Conservation (phyloP, 176 grass and related monocot species). For the Juncus effusus region DNA sequence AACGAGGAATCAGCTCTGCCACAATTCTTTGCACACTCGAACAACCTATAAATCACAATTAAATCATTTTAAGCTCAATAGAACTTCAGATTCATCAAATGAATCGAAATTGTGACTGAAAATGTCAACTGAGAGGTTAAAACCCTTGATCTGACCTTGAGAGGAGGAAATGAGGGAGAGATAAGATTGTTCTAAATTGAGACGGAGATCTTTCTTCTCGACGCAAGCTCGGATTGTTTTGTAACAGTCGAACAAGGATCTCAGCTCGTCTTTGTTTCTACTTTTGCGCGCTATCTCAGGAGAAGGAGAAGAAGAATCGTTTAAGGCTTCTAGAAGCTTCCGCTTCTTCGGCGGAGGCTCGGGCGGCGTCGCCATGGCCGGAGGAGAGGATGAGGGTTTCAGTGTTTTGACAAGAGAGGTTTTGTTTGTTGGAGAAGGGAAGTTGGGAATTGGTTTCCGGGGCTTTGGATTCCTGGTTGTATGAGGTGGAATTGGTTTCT, state of each 20-base stretch:
- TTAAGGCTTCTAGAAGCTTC: constrained; percentile 48
- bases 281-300: constrained; percentile 51
- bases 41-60: constrained; percentile 43
- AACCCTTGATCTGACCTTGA: constrained; percentile 44
- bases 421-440: no score
- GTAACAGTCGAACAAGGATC: constrained; percentile 51
- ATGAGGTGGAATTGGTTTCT: no score
- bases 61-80: no score
- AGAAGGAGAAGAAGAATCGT: constrained; percentile 22
- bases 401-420: no score
- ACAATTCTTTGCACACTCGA: constrained; percentile 63
- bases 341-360: constrained; percentile 94
- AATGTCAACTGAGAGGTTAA: background rate
- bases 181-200: constrained; percentile 78
- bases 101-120: no score
- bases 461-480: no score
- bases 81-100: no score
- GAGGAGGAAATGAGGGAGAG: constrained; percentile 79
- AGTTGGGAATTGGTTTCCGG: no score
- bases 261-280: constrained; percentile 60
- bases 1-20: constrained; percentile 82
- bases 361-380: constrained; percentile 47
- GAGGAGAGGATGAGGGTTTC: background rate
- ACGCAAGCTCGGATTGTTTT: constrained; percentile 55
- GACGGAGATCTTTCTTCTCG: constrained; percentile 46